Evolutionary conservation across 257 asterid species (phyloP).

Genomic region (Linderniella brevidens): DNA sequence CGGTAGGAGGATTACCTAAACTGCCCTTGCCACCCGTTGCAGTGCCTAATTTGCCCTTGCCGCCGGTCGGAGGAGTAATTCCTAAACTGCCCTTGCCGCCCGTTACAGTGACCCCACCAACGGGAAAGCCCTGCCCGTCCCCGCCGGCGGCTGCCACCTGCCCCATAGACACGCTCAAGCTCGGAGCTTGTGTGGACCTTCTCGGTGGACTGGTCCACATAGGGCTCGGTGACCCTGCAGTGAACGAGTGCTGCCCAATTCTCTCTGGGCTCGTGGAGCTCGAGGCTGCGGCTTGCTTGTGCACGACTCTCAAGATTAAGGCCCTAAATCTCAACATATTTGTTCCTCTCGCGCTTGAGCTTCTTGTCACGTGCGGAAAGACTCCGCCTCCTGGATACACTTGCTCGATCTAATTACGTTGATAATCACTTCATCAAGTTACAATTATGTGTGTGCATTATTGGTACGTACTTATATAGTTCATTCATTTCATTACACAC

Average conservation of each 20-base stretch:
- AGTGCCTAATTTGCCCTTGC: conserved; percentile 5
- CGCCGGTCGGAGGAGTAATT: conserved; percentile 3
- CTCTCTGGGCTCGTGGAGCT: conserved; percentile 45
- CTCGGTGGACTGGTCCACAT: conserved; percentile 59
- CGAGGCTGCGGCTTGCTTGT: conserved; percentile 71
- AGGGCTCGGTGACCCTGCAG: conserved; percentile 60
- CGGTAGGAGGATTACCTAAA: neutral
- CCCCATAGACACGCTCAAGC: conserved; percentile 58
- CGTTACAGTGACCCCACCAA: conserved; percentile 8
- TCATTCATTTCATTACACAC: no score
- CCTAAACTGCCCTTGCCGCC: conserved; percentile 5
- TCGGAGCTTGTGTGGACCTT: conserved; percentile 77
- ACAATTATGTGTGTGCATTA: no score
- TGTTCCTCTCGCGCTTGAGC: conserved; percentile 76
- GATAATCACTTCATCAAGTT: no score
- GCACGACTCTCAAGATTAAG: conserved; percentile 54
- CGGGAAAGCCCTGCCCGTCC: conserved; percentile 14
- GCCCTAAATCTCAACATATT: conserved; percentile 40
- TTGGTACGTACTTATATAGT: no score
- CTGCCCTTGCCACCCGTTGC: conserved; percentile 3
- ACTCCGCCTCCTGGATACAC: conserved; percentile 88
- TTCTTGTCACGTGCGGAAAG: conserved; percentile 65
- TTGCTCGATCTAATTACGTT: conserved; percentile 33
- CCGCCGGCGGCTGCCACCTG: conserved; percentile 24
- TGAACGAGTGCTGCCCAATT: conserved; percentile 62